Base-by-base conservation (phyloP, 192 early-diverging fungal species). In the Entrophospora sp. region DNA sequence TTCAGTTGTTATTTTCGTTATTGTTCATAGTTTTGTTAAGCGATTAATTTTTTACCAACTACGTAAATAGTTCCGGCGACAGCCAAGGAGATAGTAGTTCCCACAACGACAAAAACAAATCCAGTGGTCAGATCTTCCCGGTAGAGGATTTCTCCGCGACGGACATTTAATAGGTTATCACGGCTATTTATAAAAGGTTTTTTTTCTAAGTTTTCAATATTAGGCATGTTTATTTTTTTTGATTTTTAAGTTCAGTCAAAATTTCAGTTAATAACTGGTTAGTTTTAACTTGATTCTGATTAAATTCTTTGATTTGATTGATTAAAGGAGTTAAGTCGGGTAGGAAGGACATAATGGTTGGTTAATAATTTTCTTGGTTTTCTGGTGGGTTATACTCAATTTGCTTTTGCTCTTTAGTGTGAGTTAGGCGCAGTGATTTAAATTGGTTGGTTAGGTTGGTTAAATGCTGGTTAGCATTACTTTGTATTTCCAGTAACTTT, bases 191-290 rank as follows among this genome's bases (percentile, higher is more conserved):
- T 49, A 49, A 49, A 49, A 7, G 48, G 48, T 49, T 49, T 49
- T 49, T 22, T 14, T 14, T 9, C n/a, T 14, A 49, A 24, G 24
- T 49, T 49, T 49, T 49, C 48, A 49, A 49, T 49, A 49, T 49
- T 49, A 20, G 48, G 48, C 48, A 49, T 49, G 24, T 6, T 49
- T 49, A 49, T 49, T 49, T 49, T 49, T 49, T 49, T 20, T 14
- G n/a, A n/a, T n/a, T n/a, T n/a, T n/a, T n/a, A n/a, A n/a, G n/a
- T n/a, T n/a, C n/a, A n/a, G n/a, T n/a, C n/a, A 56, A 30, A 56
- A 56, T 56, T 56, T 56, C 53, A 56, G 53, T 56, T 34, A 56
- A 24, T 56, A 56, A 56, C 53, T 56, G 28, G 28, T 56, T 56
- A 56, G 28, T 56, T 56, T 30, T 6, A 12, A 56, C 3, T 34